Evolutionary conservation across 2,329 filamentous ascomycete species (phyloP), one percentile per base, ranked within the genome.

Genomic region (Aspergillus pseudotamarii): DNA sequence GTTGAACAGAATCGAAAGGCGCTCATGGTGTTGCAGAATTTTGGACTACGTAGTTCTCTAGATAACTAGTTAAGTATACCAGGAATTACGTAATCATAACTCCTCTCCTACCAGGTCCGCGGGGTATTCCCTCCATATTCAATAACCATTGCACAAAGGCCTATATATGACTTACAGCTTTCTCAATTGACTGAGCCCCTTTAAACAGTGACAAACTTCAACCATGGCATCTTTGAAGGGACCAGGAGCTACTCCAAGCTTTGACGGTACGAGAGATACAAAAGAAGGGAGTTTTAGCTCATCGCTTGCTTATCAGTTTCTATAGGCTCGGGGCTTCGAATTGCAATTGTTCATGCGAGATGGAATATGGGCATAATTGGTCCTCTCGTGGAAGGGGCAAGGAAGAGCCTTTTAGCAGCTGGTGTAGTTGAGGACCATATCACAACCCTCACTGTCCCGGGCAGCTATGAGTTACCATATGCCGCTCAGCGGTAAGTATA

Each of bases 311-410:
- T 51, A 72, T 59, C 46, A 41, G 60, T 45, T 41, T 43, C 28
- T 57, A 12, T 58, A 79, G 91, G 91, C 78, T 88, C 88, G 72
- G 84, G 83, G 73, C 87, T 99, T 68, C 92, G 95, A 75, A 90
- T 99, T 76, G 94, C 91, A 76, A 98, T 99, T 76, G 87, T 99
- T 63, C 95, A 98, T 82, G 94, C 94, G 63, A 89, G 95, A 73
- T 99, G 95, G 95, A 99, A 99, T 83, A 85, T 85, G 68, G 86
- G 85, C 69, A 92, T 99, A 76, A 97, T 98, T 79, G 89, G 91
- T 63, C 89, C 93, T 59, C 88, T 99, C 62, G 85, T 99, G 65
- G 83, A 86, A 58, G 95, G 95, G 68, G 88, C 92, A 53, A 92
- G 90, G 80, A 89, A 90, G 71, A 90, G 90, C 75, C 88, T 99